Conservation (phyloP, 148 eudicot genomes). For the Rhododendron kiyosumense region DNA sequence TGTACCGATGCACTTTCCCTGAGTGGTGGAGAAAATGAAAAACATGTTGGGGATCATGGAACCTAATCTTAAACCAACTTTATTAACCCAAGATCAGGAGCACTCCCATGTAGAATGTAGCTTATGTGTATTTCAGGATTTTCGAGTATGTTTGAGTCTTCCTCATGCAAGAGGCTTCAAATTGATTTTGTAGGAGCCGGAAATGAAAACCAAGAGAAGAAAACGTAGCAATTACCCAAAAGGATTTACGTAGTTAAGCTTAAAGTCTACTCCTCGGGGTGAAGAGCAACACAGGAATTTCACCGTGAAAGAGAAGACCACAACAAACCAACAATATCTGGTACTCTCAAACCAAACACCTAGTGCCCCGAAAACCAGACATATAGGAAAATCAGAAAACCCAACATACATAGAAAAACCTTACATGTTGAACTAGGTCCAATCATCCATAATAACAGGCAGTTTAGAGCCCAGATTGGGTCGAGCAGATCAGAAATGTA, state of each 20-base stretch:
- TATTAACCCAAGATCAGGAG: background rate
- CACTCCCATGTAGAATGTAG: background rate
- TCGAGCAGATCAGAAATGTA: background rate
- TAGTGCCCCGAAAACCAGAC: background rate
- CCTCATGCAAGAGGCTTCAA: background rate
- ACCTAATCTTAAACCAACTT: background rate
- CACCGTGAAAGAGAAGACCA: background rate
- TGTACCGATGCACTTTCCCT: background rate
- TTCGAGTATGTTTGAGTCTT: background rate
- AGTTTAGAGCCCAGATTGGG: background rate
- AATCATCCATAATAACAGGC: background rate
- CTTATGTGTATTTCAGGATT: background rate
- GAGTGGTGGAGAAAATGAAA: background rate
- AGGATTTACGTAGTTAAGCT: background rate
- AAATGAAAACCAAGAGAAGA: background rate
- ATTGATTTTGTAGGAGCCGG: background rate
- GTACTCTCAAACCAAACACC: background rate
- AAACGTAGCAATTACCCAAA: background rate
- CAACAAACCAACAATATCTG: background rate
- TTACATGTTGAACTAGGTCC: background rate
- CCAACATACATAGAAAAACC: background rate
- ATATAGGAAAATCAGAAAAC: background rate
- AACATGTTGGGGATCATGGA: background rate
- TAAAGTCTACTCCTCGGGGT: background rate
- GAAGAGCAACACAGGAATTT: background rate